Evolutionary conservation across 768 basidiomycete genomes (phyloP).

Genomic region (Vishniacozyma victoriae): DNA sequence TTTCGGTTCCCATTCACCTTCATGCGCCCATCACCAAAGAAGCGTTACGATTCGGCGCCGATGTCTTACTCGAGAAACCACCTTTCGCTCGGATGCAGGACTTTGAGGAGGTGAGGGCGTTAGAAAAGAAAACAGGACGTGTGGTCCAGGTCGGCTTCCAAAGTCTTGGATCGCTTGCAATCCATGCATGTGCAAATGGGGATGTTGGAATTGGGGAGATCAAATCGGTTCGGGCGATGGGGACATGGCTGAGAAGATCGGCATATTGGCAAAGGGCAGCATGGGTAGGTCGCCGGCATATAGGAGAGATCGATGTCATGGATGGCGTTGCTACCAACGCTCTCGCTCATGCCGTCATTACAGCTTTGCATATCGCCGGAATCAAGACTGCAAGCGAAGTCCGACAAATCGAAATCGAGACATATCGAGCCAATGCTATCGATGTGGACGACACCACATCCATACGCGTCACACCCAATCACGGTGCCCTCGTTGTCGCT

Average conservation of each 20-base stretch:
- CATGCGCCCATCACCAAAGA: constrained; percentile 5
- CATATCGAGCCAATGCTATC: constrained; percentile 7
- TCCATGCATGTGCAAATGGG: not conserved
- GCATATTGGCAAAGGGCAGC: constrained; percentile 8
- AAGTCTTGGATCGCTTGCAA: constrained; percentile 6
- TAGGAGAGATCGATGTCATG: constrained; percentile 4
- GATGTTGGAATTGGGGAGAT: constrained; percentile 2
- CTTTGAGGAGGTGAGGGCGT: constrained; percentile 1
- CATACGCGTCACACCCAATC: not conserved
- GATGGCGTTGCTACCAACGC: constrained; percentile 14
- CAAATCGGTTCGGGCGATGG: constrained; percentile 6
- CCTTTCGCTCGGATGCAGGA: constrained; percentile 6
- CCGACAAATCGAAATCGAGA: constrained; percentile 3
- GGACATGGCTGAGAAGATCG: constrained; percentile 5
- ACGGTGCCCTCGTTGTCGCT: not conserved
- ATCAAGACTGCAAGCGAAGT: constrained; percentile 1
- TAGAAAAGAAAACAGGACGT: constrained; percentile 4
- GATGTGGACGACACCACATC: constrained; percentile 9
- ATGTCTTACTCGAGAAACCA: constrained; percentile 10
- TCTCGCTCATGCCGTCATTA: constrained; percentile 9
- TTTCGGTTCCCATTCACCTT: constrained; percentile 8
- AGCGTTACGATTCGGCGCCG: constrained; percentile 2
- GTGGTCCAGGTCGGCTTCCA: constrained; percentile 8
- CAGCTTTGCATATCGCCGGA: constrained; percentile 7
- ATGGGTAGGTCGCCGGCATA: constrained; percentile 7